Evolutionary conservation across 73 alveolate species (phyloP), one percentile per base, ranked within the genome.

Genomic region (Diophrys sp.): DNA sequence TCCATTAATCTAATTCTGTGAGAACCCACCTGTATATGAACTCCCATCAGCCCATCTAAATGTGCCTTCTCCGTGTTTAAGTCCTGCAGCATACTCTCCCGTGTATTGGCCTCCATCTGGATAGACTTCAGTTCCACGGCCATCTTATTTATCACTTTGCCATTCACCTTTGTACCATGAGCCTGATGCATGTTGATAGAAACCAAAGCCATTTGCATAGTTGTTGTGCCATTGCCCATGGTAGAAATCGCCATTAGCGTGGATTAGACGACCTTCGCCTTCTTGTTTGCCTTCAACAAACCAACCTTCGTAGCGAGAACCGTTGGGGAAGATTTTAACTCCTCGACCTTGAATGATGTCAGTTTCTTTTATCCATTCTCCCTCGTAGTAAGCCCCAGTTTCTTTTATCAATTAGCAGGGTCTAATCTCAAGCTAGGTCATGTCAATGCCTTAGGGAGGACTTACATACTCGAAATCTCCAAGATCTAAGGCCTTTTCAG

Each of bases 11-110:
- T 87, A 70, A 71, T 88, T 86, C 67, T 91, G 84, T 27, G 81
- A 53, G 92, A 92, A 88, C 54, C 88, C 92, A 0, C 97, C 97
- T 70, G 79, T 71, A 78, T 88, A 91, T 69, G 62, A 75, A 25
- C 91, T 80, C 53, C 93, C 91, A 70, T 91, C 97, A 31, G 89
- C 86, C 97, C 97, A 87, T 33, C 56, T 57, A 77, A 88, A 91
- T 62, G 77, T 84, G 0, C 97, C 97, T 29, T 77, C 14, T 8
- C 97, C 97, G 44, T 91, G 94, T 75, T 88, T 87, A 54, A 75
- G 77, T 0, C 95, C 94, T 25, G 29, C 33, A 33, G 83, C 87
- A 77, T 88, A 91, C 67, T 54, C 56, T 14, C 97, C 97, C 77
- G 87, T 89, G 76, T 91, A 77, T 33, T 23, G n/a, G 82, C 90